phyloP scores from a whole-genome alignment of 169 alveolate genomes.

The Ichthyophthirius multifiliis region DNA sequence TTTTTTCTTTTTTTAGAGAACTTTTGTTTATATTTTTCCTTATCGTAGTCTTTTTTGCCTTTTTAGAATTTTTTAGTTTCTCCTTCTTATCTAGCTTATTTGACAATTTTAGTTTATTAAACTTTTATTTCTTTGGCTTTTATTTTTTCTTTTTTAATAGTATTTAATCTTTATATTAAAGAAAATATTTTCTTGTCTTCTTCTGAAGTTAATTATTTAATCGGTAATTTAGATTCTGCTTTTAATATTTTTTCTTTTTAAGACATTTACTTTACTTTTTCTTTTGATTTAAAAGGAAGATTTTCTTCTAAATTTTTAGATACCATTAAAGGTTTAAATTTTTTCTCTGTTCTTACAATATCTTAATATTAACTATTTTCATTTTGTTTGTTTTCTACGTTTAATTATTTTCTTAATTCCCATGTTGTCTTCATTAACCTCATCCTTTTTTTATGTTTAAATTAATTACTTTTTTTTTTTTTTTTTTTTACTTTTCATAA shows the following conservation, averaged over 20 bases:
- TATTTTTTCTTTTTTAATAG: slow-evolving; percentile 65
- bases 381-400: slow-evolving; percentile 67
- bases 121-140: slow-evolving; percentile 49
- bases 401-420: slow-evolving; percentile 84
- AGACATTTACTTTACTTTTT: slow-evolving; percentile 59
- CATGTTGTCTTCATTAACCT: slow-evolving; percentile 85
- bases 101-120: slow-evolving; percentile 40
- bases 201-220: slow-evolving; percentile 55
- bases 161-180: slow-evolving; percentile 72
- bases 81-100: slow-evolving; percentile 57
- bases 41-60: slow-evolving; percentile 23
- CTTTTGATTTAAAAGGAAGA: slow-evolving; percentile 88
- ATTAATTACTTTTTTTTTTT: neutral
- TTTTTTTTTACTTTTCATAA: slow-evolving; percentile 47
- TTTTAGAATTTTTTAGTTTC: slow-evolving; percentile 40
- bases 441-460: neutral
- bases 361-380: slow-evolving; percentile 83
- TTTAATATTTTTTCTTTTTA: slow-evolving; percentile 57
- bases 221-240: slow-evolving; percentile 53
- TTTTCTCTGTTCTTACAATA: slow-evolving; percentile 76
- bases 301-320: slow-evolving; percentile 83
- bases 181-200: slow-evolving; percentile 77
- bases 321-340: slow-evolving; percentile 81
- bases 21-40: slow-evolving; percentile 31
- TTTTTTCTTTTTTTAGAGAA: slow-evolving; percentile 15